Conservation (phyloP, 2,329 filamentous ascomycete genomes). For the Neocatenulostroma microsporum region DNA sequence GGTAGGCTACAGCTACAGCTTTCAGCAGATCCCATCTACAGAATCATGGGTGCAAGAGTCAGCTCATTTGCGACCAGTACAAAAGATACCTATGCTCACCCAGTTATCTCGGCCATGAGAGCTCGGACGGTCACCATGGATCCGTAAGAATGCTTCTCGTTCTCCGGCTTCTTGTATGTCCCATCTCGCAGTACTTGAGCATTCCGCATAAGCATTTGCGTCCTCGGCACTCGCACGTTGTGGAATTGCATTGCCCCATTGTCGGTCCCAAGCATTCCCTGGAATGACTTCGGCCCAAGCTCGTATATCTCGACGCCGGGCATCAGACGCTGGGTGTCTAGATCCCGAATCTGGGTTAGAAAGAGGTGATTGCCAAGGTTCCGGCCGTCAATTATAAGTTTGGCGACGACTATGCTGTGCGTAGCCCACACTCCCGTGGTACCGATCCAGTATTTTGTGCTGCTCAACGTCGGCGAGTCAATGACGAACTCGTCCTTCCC, state of each 20-base stretch:
- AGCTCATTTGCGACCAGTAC: no score
- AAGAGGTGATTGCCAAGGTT: conserved; percentile 8
- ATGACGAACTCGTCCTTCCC: conserved; percentile 8
- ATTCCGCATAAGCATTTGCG: conserved; percentile 7
- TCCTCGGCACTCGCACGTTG: conserved; percentile 7
- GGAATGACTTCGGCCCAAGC: conserved; percentile 9
- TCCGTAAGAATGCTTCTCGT: conserved; percentile 8
- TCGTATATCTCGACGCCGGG: conserved; percentile 9
- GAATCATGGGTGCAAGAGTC: no score
- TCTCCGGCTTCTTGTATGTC: conserved; percentile 9
- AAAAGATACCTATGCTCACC: no score
- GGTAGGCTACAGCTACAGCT: conserved; percentile 6
- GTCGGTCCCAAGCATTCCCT: conserved; percentile 9
- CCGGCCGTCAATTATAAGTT: conserved; percentile 7
- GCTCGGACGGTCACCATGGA: conserved; percentile 9
- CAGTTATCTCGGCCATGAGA: conserved; percentile 7
- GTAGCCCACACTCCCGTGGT: conserved; percentile 10
- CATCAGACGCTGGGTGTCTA: conserved; percentile 8
- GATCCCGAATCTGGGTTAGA: conserved; percentile 7
- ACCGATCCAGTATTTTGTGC: conserved; percentile 12
- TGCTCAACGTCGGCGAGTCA: conserved; percentile 8
- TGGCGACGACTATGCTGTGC: conserved; percentile 8
- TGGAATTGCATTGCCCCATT: conserved; percentile 10
- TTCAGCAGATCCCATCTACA: conserved; percentile 10
- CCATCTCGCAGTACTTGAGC: conserved; percentile 8